Evolutionary conservation across 2,329 filamentous ascomycete species (phyloP).

Genomic region (Chaetothyriales sp.): DNA sequence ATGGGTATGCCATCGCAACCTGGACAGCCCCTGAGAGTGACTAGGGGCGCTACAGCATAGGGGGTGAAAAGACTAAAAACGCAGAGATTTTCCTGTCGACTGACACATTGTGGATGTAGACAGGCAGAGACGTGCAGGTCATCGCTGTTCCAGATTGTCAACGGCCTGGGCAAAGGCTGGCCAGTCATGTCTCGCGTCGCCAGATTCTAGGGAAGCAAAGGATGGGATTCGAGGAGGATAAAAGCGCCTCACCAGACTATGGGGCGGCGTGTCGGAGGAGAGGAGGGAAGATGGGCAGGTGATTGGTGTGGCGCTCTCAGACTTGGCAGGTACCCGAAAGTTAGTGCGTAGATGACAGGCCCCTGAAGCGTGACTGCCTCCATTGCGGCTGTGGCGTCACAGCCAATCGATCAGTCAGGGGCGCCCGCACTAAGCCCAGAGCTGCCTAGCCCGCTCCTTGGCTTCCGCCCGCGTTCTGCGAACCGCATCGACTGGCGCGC

Average conservation of each 20-base stretch:
- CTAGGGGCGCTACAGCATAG: neutral
- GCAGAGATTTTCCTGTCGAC: neutral
- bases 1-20: neutral
- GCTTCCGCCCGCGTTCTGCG: neutral
- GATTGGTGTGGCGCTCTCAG: neutral
- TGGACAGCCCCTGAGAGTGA: neutral
- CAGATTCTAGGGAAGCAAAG: neutral
- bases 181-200: neutral
- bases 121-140: neutral
- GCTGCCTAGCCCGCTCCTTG: neutral
- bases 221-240: neutral
- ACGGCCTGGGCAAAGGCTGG: neutral
- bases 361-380: neutral
- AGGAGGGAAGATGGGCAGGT: neutral
- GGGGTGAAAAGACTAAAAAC: neutral
- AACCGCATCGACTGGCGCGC: neutral
- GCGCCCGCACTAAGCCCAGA: neutral
- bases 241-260: neutral
- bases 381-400: neutral
- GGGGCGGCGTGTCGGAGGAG: neutral
- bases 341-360: neutral
- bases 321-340: constrained; percentile 1
- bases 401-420: neutral
- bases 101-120: neutral
- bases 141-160: neutral